phyloP scores from a whole-genome alignment of 169 alveolate genomes.

The Eimeria praecox region DNA sequence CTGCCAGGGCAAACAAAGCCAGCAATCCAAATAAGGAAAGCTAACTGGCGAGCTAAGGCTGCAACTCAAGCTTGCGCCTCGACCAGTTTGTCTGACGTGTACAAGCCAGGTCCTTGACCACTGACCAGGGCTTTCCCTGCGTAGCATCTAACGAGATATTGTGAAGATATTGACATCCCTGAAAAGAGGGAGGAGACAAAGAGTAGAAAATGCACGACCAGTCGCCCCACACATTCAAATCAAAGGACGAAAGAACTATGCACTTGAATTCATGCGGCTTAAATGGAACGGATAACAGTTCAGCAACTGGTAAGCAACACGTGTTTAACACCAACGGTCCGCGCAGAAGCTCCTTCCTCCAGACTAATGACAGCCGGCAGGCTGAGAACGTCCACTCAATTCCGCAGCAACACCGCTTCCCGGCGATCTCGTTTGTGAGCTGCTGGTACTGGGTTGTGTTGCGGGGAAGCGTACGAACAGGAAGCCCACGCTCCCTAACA shows the following conservation, averaged over 20 bases:
- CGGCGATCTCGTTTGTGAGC: background rate
- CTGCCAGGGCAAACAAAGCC: constrained; percentile 1
- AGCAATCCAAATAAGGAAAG: background rate
- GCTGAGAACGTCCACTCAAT: background rate
- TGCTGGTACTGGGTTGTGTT: constrained; percentile 7
- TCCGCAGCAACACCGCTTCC: background rate
- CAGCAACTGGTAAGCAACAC: background rate
- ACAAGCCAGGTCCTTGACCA: constrained; percentile 4
- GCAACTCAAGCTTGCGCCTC: background rate
- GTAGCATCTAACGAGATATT: background rate
- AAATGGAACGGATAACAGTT: background rate
- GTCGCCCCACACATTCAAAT: background rate
- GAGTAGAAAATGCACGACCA: background rate
- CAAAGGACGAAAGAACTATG: constrained; percentile 32
- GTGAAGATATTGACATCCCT: background rate
- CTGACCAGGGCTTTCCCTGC: constrained; percentile 12
- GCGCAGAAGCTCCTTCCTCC: background rate
- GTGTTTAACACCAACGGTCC: constrained; percentile 4
- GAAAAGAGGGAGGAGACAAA: background rate
- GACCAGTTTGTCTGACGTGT: background rate
- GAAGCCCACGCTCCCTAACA: background rate
- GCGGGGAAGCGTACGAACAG: background rate
- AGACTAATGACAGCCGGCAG: background rate
- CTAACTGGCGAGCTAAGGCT: background rate
- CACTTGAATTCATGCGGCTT: constrained; percentile 21